Conservation (phyloP, 495 filamentous ascomycete genomes). For the Astrocystis sublimbata region DNA sequence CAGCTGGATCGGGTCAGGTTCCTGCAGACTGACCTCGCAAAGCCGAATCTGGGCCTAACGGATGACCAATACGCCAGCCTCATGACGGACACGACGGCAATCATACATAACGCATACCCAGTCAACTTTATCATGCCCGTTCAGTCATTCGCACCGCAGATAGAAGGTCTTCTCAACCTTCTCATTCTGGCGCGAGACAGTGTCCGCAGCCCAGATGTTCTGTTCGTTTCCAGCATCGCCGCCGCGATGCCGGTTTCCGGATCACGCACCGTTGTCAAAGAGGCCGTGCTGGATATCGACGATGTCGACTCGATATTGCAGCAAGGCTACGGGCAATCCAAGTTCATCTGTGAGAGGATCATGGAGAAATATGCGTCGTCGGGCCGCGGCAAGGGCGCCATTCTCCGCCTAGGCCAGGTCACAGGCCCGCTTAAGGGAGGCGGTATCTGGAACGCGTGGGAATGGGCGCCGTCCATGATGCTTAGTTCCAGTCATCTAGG, state of each 20-base stretch:
- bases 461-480: constrained; percentile 32
- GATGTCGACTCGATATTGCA: constrained; percentile 12
- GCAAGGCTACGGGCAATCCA: constrained; percentile 29
- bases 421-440: constrained; percentile 20
- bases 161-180: constrained; percentile 29
- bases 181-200: constrained; percentile 27
- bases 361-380: constrained; percentile 21
- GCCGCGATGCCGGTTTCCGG: constrained; percentile 16
- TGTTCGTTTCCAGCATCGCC: constrained; percentile 31
- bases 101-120: constrained; percentile 42
- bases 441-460: constrained; percentile 27
- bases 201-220: constrained; percentile 12
- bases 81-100: constrained; percentile 14
- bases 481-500: constrained; percentile 24
- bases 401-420: constrained; percentile 33
- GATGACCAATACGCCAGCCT: constrained; percentile 22
- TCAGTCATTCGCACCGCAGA: constrained; percentile 31
- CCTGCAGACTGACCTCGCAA: constrained; percentile 24
- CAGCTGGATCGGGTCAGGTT: constrained; percentile 5
- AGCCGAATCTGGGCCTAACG: constrained; percentile 29
- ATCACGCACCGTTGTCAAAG: constrained; percentile 14
- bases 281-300: constrained; percentile 21
- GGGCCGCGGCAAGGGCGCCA: constrained; percentile 16
- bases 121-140: constrained; percentile 40
- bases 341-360: constrained; percentile 29